phyloP scores from a whole-genome alignment of 495 filamentous ascomycete species.

The Daldinia vernicosa region DNA sequence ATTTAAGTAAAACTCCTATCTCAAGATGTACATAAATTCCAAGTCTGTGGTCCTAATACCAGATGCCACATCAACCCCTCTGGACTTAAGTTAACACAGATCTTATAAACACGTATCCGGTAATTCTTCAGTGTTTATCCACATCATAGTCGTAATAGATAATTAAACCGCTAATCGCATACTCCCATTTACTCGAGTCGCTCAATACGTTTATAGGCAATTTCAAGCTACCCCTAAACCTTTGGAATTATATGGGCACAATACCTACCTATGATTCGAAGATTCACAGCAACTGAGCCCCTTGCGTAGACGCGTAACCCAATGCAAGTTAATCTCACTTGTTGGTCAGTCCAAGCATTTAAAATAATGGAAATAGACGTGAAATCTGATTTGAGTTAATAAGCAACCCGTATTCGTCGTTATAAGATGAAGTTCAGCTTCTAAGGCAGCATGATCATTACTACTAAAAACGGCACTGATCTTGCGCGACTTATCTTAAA shows the following conservation, averaged over 20 bases:
- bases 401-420: background rate
- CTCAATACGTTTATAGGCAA: background rate
- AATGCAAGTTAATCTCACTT: background rate
- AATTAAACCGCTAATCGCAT: background rate
- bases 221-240: background rate
- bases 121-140: no score
- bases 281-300: background rate
- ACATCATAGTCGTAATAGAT: background rate
- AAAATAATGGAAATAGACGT: background rate
- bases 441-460: background rate
- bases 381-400: background rate
- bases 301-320: background rate
- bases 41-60: background rate
- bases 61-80: background rate
- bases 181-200: background rate
- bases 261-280: background rate
- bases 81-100: background rate
- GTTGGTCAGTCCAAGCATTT: background rate
- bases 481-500: slow-evolving; percentile 2
- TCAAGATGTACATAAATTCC: no score
- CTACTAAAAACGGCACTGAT: background rate
- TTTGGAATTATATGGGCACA: background rate
- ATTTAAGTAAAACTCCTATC: no score
- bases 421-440: background rate
- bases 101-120: background rate